Evolutionary conservation across 2,329 filamentous ascomycete species (phyloP).

Genomic region (Thelonectria discophora): DNA sequence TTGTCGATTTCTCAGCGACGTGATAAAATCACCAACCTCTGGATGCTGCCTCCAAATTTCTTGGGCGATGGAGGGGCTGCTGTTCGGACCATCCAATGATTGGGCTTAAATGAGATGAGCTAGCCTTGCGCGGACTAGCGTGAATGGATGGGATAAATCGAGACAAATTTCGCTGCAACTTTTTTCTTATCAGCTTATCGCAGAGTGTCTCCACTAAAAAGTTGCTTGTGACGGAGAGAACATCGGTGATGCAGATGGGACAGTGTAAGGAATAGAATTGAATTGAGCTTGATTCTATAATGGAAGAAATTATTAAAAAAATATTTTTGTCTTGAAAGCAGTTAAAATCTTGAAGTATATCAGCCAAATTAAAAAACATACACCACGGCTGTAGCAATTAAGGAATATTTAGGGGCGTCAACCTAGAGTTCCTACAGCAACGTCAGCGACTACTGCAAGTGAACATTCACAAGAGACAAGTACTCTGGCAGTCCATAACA

Average conservation of each 20-base stretch:
- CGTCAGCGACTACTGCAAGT: background rate
- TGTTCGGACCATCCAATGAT: constrained; percentile 31
- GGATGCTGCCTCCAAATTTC: constrained; percentile 41
- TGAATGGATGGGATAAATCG: constrained; percentile 25
- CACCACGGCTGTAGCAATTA: no score
- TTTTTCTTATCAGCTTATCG: constrained; percentile 41
- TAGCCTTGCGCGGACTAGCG: constrained; percentile 22
- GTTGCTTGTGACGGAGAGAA: background rate
- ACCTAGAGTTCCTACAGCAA: no score
- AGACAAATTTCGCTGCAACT: constrained; percentile 31
- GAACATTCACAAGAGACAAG: no score
- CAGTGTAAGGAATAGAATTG: background rate
- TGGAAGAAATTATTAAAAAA: no score
- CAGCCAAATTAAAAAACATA: no score
- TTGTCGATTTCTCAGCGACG: constrained; percentile 35
- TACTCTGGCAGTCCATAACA: no score
- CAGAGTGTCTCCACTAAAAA: constrained; percentile 17
- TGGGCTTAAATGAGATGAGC: accelerated
- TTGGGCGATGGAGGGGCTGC: constrained; percentile 39
- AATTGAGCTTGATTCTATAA: background rate
- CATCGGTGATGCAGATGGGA: background rate
- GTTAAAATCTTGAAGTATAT: no score
- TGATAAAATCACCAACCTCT: constrained; percentile 30
- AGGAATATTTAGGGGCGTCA: no score
- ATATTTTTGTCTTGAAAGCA: no score